These are phyloP conservation scores for Pestalotiopsis sp. DNA, from an alignment of 2,329 filamentous ascomycete species.

Conservation along the genomic window DNA sequence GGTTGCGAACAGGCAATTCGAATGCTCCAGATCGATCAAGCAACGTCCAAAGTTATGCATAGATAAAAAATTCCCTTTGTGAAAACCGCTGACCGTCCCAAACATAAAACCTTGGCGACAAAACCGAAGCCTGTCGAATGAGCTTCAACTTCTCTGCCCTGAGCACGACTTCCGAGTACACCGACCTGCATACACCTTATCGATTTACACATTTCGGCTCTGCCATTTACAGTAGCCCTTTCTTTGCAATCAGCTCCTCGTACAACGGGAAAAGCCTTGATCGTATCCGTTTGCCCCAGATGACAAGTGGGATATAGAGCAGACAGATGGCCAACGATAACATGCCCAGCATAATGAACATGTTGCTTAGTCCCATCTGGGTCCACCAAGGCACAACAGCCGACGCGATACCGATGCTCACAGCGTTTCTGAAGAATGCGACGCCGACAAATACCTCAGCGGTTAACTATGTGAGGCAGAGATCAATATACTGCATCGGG, in stretches of 20 bases:
- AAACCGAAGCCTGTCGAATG: no score
- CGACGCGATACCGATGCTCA: constrained; percentile 34
- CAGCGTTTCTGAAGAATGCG: constrained; percentile 32
- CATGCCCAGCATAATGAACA: constrained; percentile 12
- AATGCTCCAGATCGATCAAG: no score
- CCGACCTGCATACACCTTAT: no score
- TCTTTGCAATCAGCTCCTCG: constrained; percentile 8
- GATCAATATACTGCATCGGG: no score
- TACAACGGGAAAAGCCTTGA: background rate
- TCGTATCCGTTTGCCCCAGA: constrained; percentile 16
- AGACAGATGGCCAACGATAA: constrained; percentile 8
- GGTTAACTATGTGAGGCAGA: constrained; percentile 13
- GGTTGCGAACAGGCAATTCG: no score
- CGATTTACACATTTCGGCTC: background rate
- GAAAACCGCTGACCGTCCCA: no score
- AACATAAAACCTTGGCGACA: no score
- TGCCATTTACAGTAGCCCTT: background rate
- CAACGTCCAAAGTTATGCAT: no score
- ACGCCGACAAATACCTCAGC: constrained; percentile 32
- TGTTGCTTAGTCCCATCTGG: constrained; percentile 15
- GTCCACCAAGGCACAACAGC: constrained; percentile 32
- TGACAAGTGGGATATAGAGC: constrained; percentile 11
- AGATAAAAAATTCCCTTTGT: no score
- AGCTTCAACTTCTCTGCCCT: no score
- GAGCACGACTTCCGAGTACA: no score